Conservation (phyloP, 2,329 filamentous ascomycete genomes). For the Phyllosticta citribraziliensis region DNA sequence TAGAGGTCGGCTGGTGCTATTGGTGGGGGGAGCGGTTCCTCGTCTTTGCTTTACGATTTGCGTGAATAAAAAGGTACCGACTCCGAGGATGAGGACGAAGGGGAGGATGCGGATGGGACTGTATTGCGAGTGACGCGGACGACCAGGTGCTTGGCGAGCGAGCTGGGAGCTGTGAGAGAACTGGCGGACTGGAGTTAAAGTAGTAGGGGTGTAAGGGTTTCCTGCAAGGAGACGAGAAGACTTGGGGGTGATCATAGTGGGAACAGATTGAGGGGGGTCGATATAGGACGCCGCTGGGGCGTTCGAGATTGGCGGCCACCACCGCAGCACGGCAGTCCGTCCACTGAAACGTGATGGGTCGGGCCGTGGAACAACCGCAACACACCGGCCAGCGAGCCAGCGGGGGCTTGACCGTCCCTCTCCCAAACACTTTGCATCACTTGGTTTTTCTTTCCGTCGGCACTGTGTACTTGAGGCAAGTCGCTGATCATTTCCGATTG, state of each 20-base stretch:
- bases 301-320: background rate
- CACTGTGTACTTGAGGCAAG: background rate
- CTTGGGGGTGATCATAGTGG: constrained; percentile 23
- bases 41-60: constrained; percentile 36
- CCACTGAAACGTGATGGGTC: background rate
- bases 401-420: background rate
- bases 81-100: constrained; percentile 37
- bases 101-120: constrained; percentile 34
- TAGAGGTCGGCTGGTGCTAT: constrained; percentile 8
- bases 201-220: constrained; percentile 9
- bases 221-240: constrained; percentile 10
- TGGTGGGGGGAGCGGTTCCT: constrained; percentile 20
- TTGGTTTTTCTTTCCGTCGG: background rate
- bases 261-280: constrained; percentile 12
- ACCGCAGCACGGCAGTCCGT: background rate
- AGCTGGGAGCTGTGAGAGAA: constrained; percentile 18
- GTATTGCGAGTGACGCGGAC: constrained; percentile 23
- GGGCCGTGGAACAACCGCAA: background rate
- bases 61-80: constrained; percentile 38
- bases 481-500: no score
- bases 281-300: constrained; percentile 1
- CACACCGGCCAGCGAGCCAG: no score
- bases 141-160: constrained; percentile 10
- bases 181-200: constrained; percentile 13
- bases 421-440: background rate